Conservation (phyloP, 2,329 filamentous ascomycete genomes). For the Alternaria ethzedia region DNA sequence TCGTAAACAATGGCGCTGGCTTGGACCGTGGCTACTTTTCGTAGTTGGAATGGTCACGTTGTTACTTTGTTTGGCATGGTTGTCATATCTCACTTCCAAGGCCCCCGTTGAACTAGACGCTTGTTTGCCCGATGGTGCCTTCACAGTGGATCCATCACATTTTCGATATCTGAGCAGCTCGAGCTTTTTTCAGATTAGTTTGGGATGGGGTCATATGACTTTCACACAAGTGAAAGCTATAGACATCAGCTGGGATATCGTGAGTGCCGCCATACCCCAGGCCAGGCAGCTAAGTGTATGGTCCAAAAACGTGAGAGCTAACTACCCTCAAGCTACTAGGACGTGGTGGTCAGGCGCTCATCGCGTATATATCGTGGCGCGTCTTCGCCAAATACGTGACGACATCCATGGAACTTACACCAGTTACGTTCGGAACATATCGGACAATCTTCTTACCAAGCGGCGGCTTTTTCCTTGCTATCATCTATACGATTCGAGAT, state of each 20-base stretch:
- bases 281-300: neutral
- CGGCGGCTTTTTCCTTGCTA: conserved; percentile 2
- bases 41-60: neutral
- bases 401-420: conserved; percentile 23
- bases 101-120: neutral
- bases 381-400: conserved; percentile 28
- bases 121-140: conserved; percentile 17
- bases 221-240: conserved; percentile 28
- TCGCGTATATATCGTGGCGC: conserved; percentile 24
- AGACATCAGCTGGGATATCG: conserved; percentile 30
- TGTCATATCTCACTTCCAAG: neutral
- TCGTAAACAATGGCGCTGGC: neutral
- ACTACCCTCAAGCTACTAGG: neutral
- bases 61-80: neutral
- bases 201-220: conserved; percentile 17
- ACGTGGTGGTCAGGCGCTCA: conserved; percentile 23
- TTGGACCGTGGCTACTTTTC: neutral
- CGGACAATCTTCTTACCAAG: conserved; percentile 22
- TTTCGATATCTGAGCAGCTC: conserved; percentile 16
- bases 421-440: conserved; percentile 26
- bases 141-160: neutral
- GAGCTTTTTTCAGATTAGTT: conserved; percentile 29
- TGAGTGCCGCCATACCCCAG: conserved; percentile 3
- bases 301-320: neutral
- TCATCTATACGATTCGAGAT: conserved; percentile 2